Base-by-base conservation (phyloP, 345 rosid genomes). In the Mallotus nudiflorus region DNA sequence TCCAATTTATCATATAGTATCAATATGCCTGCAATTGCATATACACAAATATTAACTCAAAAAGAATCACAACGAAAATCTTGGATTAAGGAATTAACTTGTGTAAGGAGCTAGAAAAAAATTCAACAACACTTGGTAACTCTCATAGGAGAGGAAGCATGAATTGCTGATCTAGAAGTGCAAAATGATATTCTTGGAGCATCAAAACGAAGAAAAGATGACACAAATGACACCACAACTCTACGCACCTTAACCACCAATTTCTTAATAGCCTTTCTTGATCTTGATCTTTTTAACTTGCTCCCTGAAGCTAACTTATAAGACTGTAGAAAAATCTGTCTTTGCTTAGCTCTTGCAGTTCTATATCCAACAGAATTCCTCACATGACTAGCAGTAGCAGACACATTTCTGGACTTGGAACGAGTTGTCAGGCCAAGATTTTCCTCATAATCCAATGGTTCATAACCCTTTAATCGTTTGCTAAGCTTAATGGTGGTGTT, bases 261-360 rank as follows among this genome's bases (percentile, higher is more conserved):
- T 58, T 76, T 87, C 84, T 77, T 78, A 14, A 70, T 42, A 42
- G 11, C 62, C 51, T 68, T 80, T 45, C 55, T 25, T 1, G 71
- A 56, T 37, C 71, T 65, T 1, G 79, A 67, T 11, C 73, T 60
- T 56, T 70, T 66, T 54, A 70, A 55, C 22, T 37, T 73, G 50
- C 75, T 76, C 4, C 24, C 29, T 6, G 79, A 78, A 1, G 81
- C 62, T 57, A 87, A 62, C 76, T 69, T 82, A 75, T 85, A 87
- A 0, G 85, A 80, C 9, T 68, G 81, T 25, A 87, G 77, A 44
- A 80, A 85, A 19, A 84, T 74, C 76, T 60, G 87, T 78, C 89
- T 73, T 15, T 82, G 82, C 79, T 49, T 85, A 0, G 85, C 86
- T 70, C 85, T 74, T 61, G 69, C 75, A 9, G 75, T 69, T 55